These are phyloP conservation scores for Chrysanthemum makinoi DNA, from an alignment of 129 eudicot species.

Conservation along the genomic window DNA sequence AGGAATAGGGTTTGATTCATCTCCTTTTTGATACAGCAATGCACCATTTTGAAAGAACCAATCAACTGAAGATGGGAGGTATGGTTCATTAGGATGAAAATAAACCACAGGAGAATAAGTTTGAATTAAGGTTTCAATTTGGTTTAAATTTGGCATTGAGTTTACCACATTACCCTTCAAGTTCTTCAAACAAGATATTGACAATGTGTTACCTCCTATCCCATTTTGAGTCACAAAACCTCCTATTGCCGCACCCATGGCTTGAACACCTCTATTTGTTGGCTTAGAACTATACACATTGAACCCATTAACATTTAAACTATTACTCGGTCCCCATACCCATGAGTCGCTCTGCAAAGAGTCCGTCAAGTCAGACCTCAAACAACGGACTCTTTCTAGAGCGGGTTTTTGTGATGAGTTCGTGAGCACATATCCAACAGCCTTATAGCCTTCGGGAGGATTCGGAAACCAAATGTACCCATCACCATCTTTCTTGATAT, in stretches of 20 bases:
- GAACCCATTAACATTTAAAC: slow-evolving; percentile 33
- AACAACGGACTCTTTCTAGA: slow-evolving; percentile 47
- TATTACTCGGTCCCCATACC: slow-evolving; percentile 64
- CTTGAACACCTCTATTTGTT: slow-evolving; percentile 42
- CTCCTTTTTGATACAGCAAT: slow-evolving; percentile 42
- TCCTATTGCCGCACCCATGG: slow-evolving; percentile 48
- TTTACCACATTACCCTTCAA: slow-evolving; percentile 31
- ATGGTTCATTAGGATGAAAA: slow-evolving; percentile 48
- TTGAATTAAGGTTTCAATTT: slow-evolving; percentile 42
- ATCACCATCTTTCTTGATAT: slow-evolving; percentile 48
- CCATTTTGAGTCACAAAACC: slow-evolving; percentile 53
- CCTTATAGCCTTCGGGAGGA: slow-evolving; percentile 62
- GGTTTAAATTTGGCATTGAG: slow-evolving; percentile 45
- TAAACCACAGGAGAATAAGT: slow-evolving; percentile 48
- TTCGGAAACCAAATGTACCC: slow-evolving; percentile 74
- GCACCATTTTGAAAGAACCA: slow-evolving; percentile 67
- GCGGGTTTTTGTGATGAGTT: slow-evolving; percentile 51
- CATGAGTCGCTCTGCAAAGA: slow-evolving; percentile 35
- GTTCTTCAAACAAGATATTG: slow-evolving; percentile 44
- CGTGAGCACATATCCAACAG: slow-evolving; percentile 65
- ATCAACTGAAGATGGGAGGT: slow-evolving; percentile 47
- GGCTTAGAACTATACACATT: slow-evolving; percentile 57
- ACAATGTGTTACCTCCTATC: slow-evolving; percentile 20
- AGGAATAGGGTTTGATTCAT: slow-evolving; percentile 39
- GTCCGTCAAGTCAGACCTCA: slow-evolving; percentile 64